A percentile compares a stretch with the other conserved stretches of the same genome.
These are phyloP conservation scores for Rutstroemia sp. DNA, from an alignment of 2,329 filamentous ascomycete species.

Conservation along the genomic window DNA sequence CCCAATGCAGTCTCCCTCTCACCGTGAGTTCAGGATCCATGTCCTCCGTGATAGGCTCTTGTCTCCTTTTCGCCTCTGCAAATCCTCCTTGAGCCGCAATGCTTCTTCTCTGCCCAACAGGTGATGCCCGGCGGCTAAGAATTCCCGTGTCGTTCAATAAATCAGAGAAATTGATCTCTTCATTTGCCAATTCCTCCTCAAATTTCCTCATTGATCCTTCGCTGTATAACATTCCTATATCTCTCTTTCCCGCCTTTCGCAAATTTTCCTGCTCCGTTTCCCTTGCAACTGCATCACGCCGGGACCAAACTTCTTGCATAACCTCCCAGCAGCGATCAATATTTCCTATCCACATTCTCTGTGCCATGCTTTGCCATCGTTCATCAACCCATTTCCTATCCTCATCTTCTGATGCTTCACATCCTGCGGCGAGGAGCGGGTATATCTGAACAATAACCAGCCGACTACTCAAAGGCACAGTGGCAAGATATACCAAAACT, in stretches of 20 bases:
- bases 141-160: slow-evolving; percentile 26
- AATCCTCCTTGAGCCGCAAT: slow-evolving; percentile 10
- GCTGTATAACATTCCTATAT: not conserved
- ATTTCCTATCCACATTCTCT: slow-evolving; percentile 58
- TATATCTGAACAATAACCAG: slow-evolving; percentile 64
- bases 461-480: slow-evolving; percentile 53
- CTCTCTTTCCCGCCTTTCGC: slow-evolving; percentile 12
- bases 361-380: slow-evolving; percentile 54
- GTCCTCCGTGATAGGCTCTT: slow-evolving; percentile 29
- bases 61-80: slow-evolving; percentile 14
- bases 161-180: slow-evolving; percentile 24
- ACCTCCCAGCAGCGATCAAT: slow-evolving; percentile 59
- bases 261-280: slow-evolving; percentile 17
- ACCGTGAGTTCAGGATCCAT: slow-evolving; percentile 56
- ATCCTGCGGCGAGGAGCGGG: slow-evolving; percentile 60
- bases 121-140: not conserved
- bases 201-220: slow-evolving; percentile 23
- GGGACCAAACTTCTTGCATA: slow-evolving; percentile 58
- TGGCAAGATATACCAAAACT: slow-evolving; percentile 53
- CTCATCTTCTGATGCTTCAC: slow-evolving; percentile 51
- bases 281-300: slow-evolving; percentile 43
- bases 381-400: slow-evolving; percentile 57
- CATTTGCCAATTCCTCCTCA: slow-evolving; percentile 26
- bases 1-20: slow-evolving; percentile 60
- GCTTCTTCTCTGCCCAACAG: slow-evolving; percentile 3